These are phyloP conservation scores for Salix dunnii DNA, from an alignment of 345 rosid genomes.

Conservation along the genomic window DNA sequence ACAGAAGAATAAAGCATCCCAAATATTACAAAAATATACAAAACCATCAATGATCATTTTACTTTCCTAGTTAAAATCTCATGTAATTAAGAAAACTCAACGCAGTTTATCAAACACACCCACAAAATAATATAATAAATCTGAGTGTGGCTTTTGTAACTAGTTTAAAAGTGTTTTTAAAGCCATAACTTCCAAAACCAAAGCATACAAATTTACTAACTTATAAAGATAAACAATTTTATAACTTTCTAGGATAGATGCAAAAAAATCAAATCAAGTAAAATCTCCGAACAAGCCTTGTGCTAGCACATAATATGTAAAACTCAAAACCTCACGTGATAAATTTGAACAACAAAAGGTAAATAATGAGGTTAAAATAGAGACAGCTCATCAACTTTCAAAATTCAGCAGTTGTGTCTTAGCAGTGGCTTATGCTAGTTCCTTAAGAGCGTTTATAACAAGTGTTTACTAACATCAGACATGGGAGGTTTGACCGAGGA, in stretches of 20 bases:
- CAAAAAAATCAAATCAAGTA: background rate
- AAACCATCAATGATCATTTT: too few species aligned
- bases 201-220: background rate
- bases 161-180: background rate
- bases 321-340: background rate
- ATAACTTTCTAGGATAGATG: background rate
- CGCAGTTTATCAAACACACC: background rate
- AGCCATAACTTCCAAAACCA: background rate
- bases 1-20: too few species aligned
- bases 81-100: too few species aligned
- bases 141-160: background rate
- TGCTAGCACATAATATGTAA: background rate
- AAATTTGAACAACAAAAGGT: too few species aligned
- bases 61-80: too few species aligned
- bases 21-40: too few species aligned
- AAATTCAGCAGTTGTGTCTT: background rate
- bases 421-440: too few species aligned
- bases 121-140: background rate
- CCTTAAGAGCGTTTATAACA: background rate
- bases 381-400: background rate
- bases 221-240: background rate
- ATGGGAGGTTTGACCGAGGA: background rate
- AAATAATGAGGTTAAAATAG: background rate
- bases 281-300: background rate
- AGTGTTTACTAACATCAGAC: background rate